Percentiles rank a stretch among this genome's conserved stretches.
Conservation (phyloP, 2,329 filamentous ascomycete genomes). For the Dactylellina parvicollis region DNA sequence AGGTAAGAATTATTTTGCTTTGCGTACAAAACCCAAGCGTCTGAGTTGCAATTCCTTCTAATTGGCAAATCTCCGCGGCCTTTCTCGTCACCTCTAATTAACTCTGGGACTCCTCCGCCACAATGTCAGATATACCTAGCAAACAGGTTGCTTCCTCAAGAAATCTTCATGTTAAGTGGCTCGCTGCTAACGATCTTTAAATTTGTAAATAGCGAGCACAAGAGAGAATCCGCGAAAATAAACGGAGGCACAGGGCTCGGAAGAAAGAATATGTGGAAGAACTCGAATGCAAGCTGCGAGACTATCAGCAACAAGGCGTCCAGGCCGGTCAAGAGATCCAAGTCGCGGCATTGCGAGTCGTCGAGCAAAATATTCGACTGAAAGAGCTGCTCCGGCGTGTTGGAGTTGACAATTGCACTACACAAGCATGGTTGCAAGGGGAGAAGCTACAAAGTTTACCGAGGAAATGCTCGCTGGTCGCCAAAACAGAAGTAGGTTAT, state of each 20-base stretch:
- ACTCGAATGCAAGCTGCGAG: slow-evolving; percentile 16
- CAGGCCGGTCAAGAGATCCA: slow-evolving; percentile 5
- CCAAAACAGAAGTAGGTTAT: slow-evolving; percentile 1
- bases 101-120: neutral
- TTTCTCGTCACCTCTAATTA: neutral
- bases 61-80: neutral
- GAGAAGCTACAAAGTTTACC: neutral
- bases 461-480: neutral
- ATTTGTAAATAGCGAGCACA: neutral
- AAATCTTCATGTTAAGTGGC: neutral
- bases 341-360: slow-evolving; percentile 1
- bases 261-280: slow-evolving; percentile 21
- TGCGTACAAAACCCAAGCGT: no score
- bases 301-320: slow-evolving; percentile 7
- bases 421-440: slow-evolving; percentile 5
- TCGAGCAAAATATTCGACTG: slow-evolving; percentile 17
- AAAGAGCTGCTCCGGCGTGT: slow-evolving; percentile 4
- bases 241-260: slow-evolving; percentile 4
- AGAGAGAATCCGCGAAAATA: slow-evolving; percentile 9
- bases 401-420: neutral
- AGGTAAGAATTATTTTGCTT: no score
- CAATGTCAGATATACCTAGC: slow-evolving; percentile 6
- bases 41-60: neutral
- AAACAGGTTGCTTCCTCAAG: slow-evolving; percentile 1
- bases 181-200: slow-evolving; percentile 6